A percentile compares a stretch with the other conserved stretches of the same genome.
These are phyloP conservation scores for Discostella pseudostelligera DNA, from an alignment of 108 stramenopile genomes.

Conservation along the genomic window DNA sequence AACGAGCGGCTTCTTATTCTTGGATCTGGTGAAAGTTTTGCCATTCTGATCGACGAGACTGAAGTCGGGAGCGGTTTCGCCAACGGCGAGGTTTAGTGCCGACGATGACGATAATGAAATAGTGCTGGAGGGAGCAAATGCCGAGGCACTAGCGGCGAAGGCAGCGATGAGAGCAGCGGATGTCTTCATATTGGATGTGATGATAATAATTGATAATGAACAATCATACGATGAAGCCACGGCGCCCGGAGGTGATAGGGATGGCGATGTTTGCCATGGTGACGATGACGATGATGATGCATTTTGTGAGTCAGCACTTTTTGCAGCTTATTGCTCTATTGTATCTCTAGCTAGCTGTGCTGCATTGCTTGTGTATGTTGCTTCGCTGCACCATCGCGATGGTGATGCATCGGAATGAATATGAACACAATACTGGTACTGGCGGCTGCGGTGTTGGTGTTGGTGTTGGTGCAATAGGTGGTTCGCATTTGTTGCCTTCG, in stretches of 20 bases:
- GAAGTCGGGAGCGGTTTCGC: constrained; percentile 82
- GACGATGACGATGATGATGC: no score
- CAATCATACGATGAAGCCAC: background rate
- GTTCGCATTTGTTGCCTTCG: no score
- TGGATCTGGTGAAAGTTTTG: constrained; percentile 68
- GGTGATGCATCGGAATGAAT: no score
- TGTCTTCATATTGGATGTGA: constrained; percentile 38
- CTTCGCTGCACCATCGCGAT: no score
- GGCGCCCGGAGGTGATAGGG: background rate
- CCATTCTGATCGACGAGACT: constrained; percentile 76
- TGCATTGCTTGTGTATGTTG: no score
- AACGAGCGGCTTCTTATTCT: constrained; percentile 78
- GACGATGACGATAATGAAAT: constrained; percentile 16
- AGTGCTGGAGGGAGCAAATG: constrained; percentile 56
- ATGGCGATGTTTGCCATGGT: no score
- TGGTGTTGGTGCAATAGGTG: no score
- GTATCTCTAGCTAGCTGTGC: no score
- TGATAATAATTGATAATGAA: background rate
- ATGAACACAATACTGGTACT: no score
- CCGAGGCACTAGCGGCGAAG: constrained; percentile 38
- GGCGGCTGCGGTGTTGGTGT: no score
- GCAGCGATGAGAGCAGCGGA: constrained; percentile 34
- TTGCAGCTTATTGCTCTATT: no score
- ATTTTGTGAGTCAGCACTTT: no score
- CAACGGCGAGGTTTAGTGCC: constrained; percentile 63